These are phyloP conservation scores for Erythrophleum fordii DNA, from an alignment of 306 rosid genomes.

Conservation along the genomic window DNA sequence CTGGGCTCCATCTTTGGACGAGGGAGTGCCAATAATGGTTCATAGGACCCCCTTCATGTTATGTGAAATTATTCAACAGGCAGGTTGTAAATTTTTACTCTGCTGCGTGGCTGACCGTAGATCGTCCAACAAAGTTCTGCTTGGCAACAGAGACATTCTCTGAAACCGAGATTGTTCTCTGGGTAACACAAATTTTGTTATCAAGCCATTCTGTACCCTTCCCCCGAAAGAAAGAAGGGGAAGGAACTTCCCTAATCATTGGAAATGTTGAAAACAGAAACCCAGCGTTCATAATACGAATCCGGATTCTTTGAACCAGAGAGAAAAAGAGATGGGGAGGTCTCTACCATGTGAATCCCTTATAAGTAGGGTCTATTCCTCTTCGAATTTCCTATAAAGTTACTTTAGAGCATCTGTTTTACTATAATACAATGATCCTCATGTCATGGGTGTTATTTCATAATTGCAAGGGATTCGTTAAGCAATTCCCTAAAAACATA, in stretches of 20 bases:
- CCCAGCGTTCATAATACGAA: background rate
- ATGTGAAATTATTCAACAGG: background rate
- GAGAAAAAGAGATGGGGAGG: too few relatives aligned
- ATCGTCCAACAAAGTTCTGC: background rate
- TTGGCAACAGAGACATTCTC: slow-evolving; percentile 16
- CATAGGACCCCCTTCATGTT: background rate
- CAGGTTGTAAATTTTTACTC: background rate
- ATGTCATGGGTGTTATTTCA: background rate
- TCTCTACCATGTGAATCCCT: too few relatives aligned
- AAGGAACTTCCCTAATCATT: background rate
- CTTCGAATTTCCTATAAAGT: too few relatives aligned
- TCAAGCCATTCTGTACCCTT: background rate
- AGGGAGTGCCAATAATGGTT: background rate
- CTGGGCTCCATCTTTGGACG: background rate
- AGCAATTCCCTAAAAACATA: background rate
- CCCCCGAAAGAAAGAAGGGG: background rate
- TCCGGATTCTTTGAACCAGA: too few relatives aligned
- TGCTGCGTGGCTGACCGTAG: background rate
- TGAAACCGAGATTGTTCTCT: background rate
- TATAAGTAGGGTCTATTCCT: too few relatives aligned
- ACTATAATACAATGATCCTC: too few relatives aligned
- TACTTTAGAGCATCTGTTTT: too few relatives aligned
- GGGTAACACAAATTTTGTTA: background rate
- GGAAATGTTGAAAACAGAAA: background rate
- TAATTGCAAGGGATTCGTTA: background rate